These are phyloP conservation scores for Penicillium egyptiacum DNA, from an alignment of 495 filamentous ascomycete species.

Conservation along the genomic window DNA sequence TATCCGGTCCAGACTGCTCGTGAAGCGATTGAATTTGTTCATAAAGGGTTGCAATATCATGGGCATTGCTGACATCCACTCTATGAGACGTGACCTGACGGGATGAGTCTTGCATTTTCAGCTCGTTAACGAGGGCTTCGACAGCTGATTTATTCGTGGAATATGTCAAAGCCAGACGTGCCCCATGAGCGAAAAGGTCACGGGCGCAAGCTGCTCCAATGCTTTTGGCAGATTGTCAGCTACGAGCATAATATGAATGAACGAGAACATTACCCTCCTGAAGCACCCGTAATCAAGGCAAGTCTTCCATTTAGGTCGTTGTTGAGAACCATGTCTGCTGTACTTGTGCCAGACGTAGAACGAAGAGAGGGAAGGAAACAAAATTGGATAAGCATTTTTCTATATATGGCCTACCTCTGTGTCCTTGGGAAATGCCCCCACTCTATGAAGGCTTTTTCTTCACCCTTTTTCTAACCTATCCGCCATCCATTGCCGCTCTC, in stretches of 20 bases:
- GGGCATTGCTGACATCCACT: slow-evolving; percentile 50
- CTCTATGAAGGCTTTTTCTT: too few relatives aligned
- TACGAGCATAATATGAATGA: background rate
- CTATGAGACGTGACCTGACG: slow-evolving; percentile 42
- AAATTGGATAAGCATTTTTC: too few relatives aligned
- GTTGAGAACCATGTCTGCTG: too few relatives aligned
- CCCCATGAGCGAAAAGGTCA: slow-evolving; percentile 52
- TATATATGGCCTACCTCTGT: too few relatives aligned
- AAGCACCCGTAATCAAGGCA: slow-evolving; percentile 64
- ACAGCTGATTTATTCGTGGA: slow-evolving; percentile 38
- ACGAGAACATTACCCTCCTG: slow-evolving; percentile 53
- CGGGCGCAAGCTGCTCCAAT: slow-evolving; percentile 62
- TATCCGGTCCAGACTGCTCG: slow-evolving; percentile 53
- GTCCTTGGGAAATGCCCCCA: too few relatives aligned
- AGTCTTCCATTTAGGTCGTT: slow-evolving; percentile 28
- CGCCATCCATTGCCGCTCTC: too few relatives aligned
- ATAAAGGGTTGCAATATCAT: slow-evolving; percentile 53
- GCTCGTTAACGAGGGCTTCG: slow-evolving; percentile 17
- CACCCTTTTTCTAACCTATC: too few relatives aligned
- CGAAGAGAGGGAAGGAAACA: too few relatives aligned
- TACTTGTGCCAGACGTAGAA: too few relatives aligned
- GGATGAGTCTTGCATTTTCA: slow-evolving; percentile 46
- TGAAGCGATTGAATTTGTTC: slow-evolving; percentile 51
- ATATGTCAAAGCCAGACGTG: slow-evolving; percentile 62
- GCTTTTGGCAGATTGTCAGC: slow-evolving; percentile 27